Conservation (phyloP, 768 basidiomycete species). For the Calocera viscosa region DNA sequence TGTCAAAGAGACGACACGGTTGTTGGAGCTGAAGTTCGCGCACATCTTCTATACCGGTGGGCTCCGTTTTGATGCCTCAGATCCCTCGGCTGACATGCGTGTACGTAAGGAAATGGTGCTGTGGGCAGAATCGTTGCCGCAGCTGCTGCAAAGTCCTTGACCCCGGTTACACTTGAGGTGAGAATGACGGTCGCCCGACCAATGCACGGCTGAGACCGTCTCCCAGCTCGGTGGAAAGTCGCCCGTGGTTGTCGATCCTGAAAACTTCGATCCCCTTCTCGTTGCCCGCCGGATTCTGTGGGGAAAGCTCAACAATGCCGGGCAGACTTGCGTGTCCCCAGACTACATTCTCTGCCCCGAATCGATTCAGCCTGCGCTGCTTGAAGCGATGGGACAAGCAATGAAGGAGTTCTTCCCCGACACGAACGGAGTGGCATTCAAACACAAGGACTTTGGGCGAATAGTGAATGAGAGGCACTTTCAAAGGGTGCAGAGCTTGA, state of each 20-base stretch:
- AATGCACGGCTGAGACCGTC: background rate
- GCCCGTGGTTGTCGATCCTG: constrained; percentile 28
- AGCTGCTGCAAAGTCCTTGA: constrained; percentile 44
- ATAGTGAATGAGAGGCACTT: constrained; percentile 47
- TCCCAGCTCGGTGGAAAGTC: constrained; percentile 16
- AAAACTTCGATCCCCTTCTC: constrained; percentile 17
- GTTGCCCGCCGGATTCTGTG: constrained; percentile 22
- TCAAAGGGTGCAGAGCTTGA: constrained; percentile 38
- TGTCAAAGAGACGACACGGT: constrained; percentile 18
- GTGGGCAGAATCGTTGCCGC: constrained; percentile 39
- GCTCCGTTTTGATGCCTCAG: background rate
- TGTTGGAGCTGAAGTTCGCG: background rate
- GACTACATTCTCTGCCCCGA: constrained; percentile 36
- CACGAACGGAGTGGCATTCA: constrained; percentile 34
- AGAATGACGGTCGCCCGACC: constrained; percentile 22
- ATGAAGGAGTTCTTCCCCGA: constrained; percentile 40
- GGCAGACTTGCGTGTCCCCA: constrained; percentile 24
- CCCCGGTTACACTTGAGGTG: constrained; percentile 45
- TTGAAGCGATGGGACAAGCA: constrained; percentile 34
- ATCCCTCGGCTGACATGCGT: background rate
- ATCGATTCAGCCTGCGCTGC: constrained; percentile 36
- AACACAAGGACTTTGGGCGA: constrained; percentile 30
- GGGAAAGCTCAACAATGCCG: constrained; percentile 23
- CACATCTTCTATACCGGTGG: constrained; percentile 1
- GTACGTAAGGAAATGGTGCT: constrained; percentile 31